Percentiles rank a stretch among this genome's conserved stretches.
These are phyloP conservation scores for Rutstroemia sp. DNA, from an alignment of 2,329 filamentous ascomycete genomes.

Conservation along the genomic window DNA sequence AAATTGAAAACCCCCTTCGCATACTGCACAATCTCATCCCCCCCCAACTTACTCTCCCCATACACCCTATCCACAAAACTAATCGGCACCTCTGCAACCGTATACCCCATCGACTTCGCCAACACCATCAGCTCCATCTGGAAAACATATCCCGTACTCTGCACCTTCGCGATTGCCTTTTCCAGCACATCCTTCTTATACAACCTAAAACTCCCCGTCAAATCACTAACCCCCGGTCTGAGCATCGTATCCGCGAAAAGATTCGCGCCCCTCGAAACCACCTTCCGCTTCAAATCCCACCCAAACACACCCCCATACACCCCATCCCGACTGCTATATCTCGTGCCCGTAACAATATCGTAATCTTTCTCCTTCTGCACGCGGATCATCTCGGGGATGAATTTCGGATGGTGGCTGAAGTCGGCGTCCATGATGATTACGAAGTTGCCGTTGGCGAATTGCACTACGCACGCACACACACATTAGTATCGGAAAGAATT, in stretches of 20 bases:
- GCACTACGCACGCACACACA: slow-evolving; percentile 35
- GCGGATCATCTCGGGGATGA: slow-evolving; percentile 89
- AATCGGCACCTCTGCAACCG: slow-evolving; percentile 92
- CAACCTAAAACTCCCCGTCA: slow-evolving; percentile 89
- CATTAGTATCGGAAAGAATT: too few species aligned
- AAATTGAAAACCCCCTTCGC: slow-evolving; percentile 74
- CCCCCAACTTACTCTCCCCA: slow-evolving; percentile 90
- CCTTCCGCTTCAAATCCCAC: slow-evolving; percentile 89
- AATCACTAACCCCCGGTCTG: slow-evolving; percentile 85
- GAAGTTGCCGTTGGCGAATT: slow-evolving; percentile 86
- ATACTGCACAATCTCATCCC: slow-evolving; percentile 94
- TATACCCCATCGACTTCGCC: slow-evolving; percentile 91
- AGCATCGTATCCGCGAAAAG: slow-evolving; percentile 93
- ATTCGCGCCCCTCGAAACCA: slow-evolving; percentile 82
- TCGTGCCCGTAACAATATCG: slow-evolving; percentile 94
- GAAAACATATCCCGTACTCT: slow-evolving; percentile 97
- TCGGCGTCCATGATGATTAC: slow-evolving; percentile 99
- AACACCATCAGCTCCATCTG: slow-evolving; percentile 99
- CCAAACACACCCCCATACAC: slow-evolving; percentile 76
- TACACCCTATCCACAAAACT: slow-evolving; percentile 93
- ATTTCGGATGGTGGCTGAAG: slow-evolving; percentile 98
- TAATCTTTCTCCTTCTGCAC: slow-evolving; percentile 71
- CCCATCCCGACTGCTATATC: slow-evolving; percentile 62
- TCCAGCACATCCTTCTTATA: slow-evolving; percentile 89
- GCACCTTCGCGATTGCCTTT: slow-evolving; percentile 81